A percentile compares a stretch with the other conserved stretches of the same genome.
Conservation (phyloP, 495 filamentous ascomycete genomes). For the Letharia lupina region DNA sequence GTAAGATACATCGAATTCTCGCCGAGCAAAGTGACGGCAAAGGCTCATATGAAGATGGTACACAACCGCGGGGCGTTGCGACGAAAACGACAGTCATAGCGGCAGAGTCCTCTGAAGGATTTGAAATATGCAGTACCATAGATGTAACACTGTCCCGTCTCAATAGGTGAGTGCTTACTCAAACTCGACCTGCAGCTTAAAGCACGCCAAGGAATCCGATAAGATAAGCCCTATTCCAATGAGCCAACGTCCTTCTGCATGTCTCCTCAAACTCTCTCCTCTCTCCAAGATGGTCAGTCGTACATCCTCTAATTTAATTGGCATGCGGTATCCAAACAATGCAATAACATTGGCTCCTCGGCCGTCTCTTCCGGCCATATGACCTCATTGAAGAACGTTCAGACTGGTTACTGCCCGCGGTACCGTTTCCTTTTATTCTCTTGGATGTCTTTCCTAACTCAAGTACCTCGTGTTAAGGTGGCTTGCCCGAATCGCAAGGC, state of each 20-base stretch:
- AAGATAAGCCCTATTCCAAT: background rate
- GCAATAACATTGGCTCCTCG: constrained; percentile 10
- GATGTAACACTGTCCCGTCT: too few species aligned
- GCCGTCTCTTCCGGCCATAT: constrained; percentile 1
- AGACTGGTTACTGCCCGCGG: background rate
- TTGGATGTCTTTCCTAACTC: background rate
- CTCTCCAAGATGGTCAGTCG: too few species aligned
- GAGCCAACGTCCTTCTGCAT: too few species aligned
- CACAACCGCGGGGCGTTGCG: too few species aligned
- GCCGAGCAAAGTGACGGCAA: background rate
- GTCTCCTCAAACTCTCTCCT: too few species aligned
- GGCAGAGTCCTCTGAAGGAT: too few species aligned
- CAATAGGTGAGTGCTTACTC: too few species aligned
- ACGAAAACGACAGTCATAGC: too few species aligned
- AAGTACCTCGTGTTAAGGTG: background rate
- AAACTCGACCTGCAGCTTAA: too few species aligned
- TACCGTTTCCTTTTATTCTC: background rate
- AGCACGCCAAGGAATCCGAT: background rate
- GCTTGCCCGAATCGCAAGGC: background rate
- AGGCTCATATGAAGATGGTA: background rate
- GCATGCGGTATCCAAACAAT: background rate
- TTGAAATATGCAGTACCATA: too few species aligned
- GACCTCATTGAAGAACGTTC: background rate
- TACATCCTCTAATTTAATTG: background rate
- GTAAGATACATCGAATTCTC: background rate